These are phyloP conservation scores for Biancaea sappan DNA, from an alignment of 306 rosid species.

Conservation along the genomic window DNA sequence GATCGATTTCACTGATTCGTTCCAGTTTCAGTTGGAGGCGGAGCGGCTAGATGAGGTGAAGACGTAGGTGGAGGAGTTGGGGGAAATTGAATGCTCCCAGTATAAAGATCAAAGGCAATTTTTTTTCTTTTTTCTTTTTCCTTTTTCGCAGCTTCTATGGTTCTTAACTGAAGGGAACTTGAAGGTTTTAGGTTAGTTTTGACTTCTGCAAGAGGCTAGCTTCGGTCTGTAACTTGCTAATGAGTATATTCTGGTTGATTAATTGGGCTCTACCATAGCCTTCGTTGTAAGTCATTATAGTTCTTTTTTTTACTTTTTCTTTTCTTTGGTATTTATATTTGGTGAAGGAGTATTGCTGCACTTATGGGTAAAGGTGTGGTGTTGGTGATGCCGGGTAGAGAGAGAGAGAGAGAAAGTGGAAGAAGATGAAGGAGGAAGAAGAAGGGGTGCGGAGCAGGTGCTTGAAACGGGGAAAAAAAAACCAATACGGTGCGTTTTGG, in stretches of 20 bases:
- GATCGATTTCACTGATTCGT: conserved; percentile 66
- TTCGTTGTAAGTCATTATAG: conserved; percentile 43
- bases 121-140: neutral
- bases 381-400: too few species aligned
- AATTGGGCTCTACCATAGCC: conserved; percentile 26
- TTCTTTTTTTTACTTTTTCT: neutral
- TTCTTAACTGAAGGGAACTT: neutral
- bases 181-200: neutral
- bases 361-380: neutral
- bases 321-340: conserved; percentile 7
- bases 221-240: neutral
- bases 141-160: neutral
- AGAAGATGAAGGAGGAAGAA: too few species aligned
- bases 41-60: conserved; percentile 63
- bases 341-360: conserved; percentile 19
- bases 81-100: conserved; percentile 57
- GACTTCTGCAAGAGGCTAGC: conserved; percentile 4
- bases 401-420: too few species aligned
- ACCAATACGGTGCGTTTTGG: too few species aligned
- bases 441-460: too few species aligned
- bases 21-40: conserved; percentile 61
- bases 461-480: too few species aligned
- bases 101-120: conserved; percentile 25
- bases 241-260: conserved; percentile 26
- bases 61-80: conserved; percentile 65